phyloP scores from a whole-genome alignment of 2,329 filamentous ascomycete species.

The Clonostachys rosea region DNA sequence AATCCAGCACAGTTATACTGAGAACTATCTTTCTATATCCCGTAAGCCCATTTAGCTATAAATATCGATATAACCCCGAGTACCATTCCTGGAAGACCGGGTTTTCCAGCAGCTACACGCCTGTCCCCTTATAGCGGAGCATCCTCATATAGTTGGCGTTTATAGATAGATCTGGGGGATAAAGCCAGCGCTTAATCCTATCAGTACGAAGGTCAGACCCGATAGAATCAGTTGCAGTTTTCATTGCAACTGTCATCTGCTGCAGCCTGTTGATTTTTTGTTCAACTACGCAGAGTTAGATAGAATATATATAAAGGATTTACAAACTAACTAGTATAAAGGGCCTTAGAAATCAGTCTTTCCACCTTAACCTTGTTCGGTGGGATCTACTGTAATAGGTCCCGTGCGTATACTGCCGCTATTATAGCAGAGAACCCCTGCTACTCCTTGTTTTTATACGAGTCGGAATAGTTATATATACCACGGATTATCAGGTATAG shows the following conservation, averaged over 20 bases:
- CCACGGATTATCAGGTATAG: constrained; percentile 20
- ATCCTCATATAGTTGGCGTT: background rate
- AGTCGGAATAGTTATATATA: constrained; percentile 23
- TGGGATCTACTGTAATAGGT: constrained; percentile 4
- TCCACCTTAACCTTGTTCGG: background rate
- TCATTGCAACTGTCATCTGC: background rate
- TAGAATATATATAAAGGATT: background rate
- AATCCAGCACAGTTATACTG: constrained; percentile 1
- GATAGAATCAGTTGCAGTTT: too few relatives aligned
- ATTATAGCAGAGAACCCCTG: constrained; percentile 14
- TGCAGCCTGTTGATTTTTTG: background rate
- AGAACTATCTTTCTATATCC: constrained; percentile 2
- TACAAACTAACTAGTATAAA: background rate
- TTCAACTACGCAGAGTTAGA: background rate
- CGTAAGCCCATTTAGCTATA: background rate
- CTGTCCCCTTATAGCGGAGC: background rate
- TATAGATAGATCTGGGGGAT: background rate
- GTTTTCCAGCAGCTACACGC: constrained; percentile 1
- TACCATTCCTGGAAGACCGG: background rate
- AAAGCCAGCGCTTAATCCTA: background rate
- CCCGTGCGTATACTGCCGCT: constrained; percentile 15
- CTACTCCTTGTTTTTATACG: constrained; percentile 17
- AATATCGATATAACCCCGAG: background rate
- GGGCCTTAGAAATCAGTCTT: background rate
- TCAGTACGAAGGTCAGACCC: background rate